Evolutionary conservation across 768 basidiomycete species (phyloP), one percentile per base, ranked within the genome.

Genomic region (Trametopsis cervina): DNA sequence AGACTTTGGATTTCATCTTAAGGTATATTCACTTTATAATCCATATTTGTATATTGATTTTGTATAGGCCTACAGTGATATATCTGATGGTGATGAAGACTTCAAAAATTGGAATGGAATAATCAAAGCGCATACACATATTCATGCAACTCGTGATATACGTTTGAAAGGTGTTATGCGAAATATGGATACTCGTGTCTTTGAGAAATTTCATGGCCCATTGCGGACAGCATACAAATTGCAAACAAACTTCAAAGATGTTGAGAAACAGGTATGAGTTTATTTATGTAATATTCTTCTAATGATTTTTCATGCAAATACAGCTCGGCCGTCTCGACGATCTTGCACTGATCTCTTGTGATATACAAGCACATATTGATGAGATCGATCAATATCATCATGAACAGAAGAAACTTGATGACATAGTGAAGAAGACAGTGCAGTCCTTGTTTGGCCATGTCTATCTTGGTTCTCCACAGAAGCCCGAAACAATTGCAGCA

Each of bases 41-140:
- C 17, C 20, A 40, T 10, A n/a, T 23, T 25, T 46, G 9, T 15
- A 6, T 36, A 17, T 11, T 38, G 15, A 25, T 5, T 11, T 7
- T 47, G 13, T 24, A 15, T 13, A 42, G 29, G 24, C 21, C 12
- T 42, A 26, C 18, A 11, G 35, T 17, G 21, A 17, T 11, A 23
- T 20, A 42, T 48, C 29, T 25, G 27, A 20, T 4, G n/a, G 10
- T 52, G 38, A 43, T 22, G 11, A 23, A n/a, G n/a, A 42, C 4
- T 12, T 20, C 23, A 42, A 45, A 36, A 33, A 21, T 27, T 27
- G 15, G 22, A 24, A 35, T 57, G 50, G 53, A 44, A 54, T 18
- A 47, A 52, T 40, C 50, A 57, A 57, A 35, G 15, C 26, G 1
- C 56, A 57, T 27, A 49, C 22, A 2, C 43, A 47, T 24, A n/a